Conservation (phyloP, 2,329 filamentous ascomycete species). For the Knoxdaviesia capensis region DNA sequence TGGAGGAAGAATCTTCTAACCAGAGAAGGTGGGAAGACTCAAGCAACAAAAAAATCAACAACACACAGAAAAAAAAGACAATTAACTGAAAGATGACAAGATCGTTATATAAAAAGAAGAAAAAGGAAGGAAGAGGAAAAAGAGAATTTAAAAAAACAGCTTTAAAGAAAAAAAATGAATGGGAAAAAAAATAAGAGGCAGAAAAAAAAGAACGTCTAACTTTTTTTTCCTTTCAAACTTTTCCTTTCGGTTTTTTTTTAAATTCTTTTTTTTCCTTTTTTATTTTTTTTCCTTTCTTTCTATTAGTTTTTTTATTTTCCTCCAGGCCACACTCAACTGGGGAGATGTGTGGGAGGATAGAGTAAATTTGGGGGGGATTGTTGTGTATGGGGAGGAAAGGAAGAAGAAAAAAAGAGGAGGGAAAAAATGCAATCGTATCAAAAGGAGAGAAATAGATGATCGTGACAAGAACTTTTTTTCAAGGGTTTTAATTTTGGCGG, state of each 20-base stretch:
- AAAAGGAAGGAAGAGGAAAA: neutral
- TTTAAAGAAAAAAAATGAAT: neutral
- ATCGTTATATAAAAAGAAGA: neutral
- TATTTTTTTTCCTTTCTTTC: too few species aligned
- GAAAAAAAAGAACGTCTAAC: neutral
- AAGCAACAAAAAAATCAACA: neutral
- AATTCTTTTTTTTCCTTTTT: too few species aligned
- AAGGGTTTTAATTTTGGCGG: neutral
- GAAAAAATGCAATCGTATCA: neutral
- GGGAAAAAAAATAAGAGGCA: neutral
- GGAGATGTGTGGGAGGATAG: too few species aligned
- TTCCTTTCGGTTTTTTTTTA: too few species aligned
- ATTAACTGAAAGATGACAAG: neutral
- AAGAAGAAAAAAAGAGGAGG: neutral
- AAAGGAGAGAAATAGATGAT: neutral
- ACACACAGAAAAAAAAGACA: neutral
- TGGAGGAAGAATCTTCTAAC: too few species aligned
- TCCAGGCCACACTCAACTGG: too few species aligned
- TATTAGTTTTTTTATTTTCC: too few species aligned
- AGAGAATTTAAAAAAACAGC: neutral
- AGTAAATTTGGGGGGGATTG: too few species aligned
- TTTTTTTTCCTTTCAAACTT: too few species aligned
- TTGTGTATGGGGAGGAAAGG: neutral
- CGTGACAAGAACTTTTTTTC: neutral
- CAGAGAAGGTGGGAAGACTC: conserved; percentile 32